Conservation (phyloP, 176 grass and related monocot genomes). For the Aechmea fasciata region DNA sequence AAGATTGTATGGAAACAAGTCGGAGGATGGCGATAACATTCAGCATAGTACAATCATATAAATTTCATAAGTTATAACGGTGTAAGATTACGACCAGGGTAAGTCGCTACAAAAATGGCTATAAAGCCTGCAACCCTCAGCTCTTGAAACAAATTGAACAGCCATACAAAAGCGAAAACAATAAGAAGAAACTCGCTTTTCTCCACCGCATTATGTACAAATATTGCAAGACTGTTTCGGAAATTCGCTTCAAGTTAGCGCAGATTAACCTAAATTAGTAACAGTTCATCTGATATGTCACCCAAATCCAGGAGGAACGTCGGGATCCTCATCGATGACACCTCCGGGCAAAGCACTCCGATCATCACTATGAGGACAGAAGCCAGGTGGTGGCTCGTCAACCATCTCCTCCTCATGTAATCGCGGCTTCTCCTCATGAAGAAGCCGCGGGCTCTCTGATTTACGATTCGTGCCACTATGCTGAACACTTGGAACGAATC, state of each 20-base stretch:
- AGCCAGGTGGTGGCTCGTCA: constrained; percentile 17
- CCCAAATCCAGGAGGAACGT: constrained; percentile 63
- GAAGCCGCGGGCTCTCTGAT: neutral
- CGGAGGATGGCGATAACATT: too few species aligned
- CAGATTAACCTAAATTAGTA: neutral
- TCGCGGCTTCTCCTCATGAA: neutral
- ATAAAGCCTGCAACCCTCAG: too few species aligned
- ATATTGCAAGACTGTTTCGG: neutral
- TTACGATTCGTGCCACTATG: neutral
- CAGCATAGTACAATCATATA: too few species aligned
- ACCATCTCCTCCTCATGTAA: constrained; percentile 13
- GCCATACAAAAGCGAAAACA: too few species aligned
- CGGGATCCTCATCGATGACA: constrained; percentile 38
- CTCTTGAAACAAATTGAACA: too few species aligned
- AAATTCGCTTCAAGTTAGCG: neutral
- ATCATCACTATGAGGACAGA: neutral
- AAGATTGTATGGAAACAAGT: too few species aligned
- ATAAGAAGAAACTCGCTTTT: neutral
- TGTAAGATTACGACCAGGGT: too few species aligned
- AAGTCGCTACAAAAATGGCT: too few species aligned
- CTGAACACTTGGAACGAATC: constrained; percentile 42
- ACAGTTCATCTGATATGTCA: constrained; percentile 12
- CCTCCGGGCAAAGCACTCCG: neutral
- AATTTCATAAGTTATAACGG: too few species aligned
- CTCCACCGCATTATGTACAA: neutral